Base-by-base conservation (phyloP, 352 stramenopile genomes). In the Phytophthora pseudosyringae region DNA sequence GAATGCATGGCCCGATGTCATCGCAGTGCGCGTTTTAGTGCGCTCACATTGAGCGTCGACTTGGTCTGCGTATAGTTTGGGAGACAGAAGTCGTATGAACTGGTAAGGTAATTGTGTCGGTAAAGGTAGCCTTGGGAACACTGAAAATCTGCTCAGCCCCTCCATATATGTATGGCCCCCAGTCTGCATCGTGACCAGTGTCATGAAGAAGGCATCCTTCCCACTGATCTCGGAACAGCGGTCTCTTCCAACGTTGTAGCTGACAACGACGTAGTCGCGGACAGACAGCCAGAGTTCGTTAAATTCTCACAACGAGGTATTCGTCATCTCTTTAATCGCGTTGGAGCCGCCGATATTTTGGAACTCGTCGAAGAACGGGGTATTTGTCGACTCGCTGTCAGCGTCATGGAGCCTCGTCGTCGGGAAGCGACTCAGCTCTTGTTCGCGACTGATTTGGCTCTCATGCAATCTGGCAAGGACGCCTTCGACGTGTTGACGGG, bases 171-270 rank as follows among this genome's bases (percentile, higher is more conserved):
- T 64, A n/a, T n/a, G n/a, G 8, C 45, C 28, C 6, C 56, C 53
- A 11, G 5, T 16, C 13, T 45, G 41, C 12, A 57, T 15, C 11
- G 9, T 44, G 4, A 45, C 56, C 1, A 64, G 10, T 11, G 28
- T 55, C 45, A 64, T 64, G 56, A 64, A 51, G n/a, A 64, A 57
- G 1, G 45, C 36, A 12, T 50, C 28, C 28, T 56, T 54, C 10
- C 18, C 15, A 0, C 21, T 57, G 12, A 64, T 64, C 2, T 31
- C 16, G 32, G 56, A 64, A 6, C 35, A 9, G 2, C 26, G 16
- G 2, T 36, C 45, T 55, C 55, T 29, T 2, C 45, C 55, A 12
- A 64, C 33, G 26, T 55, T 64, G 55, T 49, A 45, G 31, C 46
- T 50, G 2, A 35, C 36, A 1, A 18, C n/a, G 4, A 58, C 50